Conservation (phyloP, 805 yeast species). For the Candida nitratophila region DNA sequence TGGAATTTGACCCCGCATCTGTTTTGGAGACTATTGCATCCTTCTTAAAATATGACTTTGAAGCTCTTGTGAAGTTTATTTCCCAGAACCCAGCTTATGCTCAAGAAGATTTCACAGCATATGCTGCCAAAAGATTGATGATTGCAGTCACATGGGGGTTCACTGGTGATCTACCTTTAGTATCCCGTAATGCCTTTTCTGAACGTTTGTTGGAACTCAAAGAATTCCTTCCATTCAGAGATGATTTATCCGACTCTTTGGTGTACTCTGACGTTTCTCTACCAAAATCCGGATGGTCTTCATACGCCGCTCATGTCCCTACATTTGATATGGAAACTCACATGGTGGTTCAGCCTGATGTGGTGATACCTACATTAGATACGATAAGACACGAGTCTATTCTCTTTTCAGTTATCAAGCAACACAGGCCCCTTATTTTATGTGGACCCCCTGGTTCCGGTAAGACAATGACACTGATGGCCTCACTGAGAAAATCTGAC, state of each 20-base stretch:
- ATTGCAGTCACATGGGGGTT: conserved; percentile 54
- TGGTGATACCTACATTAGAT: conserved; percentile 74
- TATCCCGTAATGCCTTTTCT: conserved; percentile 33
- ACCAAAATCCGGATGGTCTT: conserved; percentile 40
- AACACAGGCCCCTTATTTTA: conserved; percentile 55
- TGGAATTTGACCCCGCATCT: conserved; percentile 37
- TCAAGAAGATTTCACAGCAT: conserved; percentile 22
- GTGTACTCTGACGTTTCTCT: conserved; percentile 38
- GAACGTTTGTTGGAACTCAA: conserved; percentile 18
- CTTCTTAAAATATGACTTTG: conserved; percentile 30
- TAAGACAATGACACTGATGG: conserved; percentile 83
- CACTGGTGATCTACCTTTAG: conserved; percentile 45
- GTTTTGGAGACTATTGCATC: conserved; percentile 33
- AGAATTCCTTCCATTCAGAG: conserved; percentile 7
- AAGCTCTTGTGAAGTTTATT: conserved; percentile 16
- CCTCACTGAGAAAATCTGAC: conserved; percentile 53
- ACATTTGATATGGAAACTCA: conserved; percentile 45
- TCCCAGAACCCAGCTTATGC: conserved; percentile 16
- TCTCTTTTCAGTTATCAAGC: conserved; percentile 47
- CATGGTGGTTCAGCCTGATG: conserved; percentile 51
- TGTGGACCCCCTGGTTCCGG: conserved; percentile 99
- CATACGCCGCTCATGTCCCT: conserved; percentile 34
- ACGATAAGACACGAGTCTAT: conserved; percentile 61
- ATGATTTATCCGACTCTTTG: conserved; percentile 11
- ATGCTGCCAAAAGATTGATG: conserved; percentile 26